Evolutionary conservation across 108 stramenopile species (phyloP).

Genomic region (Ochromonas danica): DNA sequence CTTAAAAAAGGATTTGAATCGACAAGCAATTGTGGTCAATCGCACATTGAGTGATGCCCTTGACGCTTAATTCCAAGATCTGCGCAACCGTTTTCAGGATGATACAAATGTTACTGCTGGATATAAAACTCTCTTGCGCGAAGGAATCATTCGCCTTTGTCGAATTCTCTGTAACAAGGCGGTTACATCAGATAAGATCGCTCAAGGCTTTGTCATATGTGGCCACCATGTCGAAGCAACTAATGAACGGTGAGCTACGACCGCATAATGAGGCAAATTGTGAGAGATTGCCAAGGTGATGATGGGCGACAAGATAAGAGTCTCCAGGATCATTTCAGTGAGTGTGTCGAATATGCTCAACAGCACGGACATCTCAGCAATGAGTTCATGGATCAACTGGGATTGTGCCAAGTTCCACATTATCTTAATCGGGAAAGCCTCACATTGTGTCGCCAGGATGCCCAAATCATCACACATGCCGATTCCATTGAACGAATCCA

Average conservation of each 20-base stretch:
- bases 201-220: neutral
- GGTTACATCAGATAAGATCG: neutral
- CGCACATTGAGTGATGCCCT: neutral
- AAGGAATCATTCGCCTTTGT: neutral
- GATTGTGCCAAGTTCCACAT: neutral
- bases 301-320: neutral
- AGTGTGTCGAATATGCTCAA: neutral
- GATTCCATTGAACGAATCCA: neutral
- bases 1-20: neutral
- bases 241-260: neutral
- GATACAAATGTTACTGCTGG: neutral
- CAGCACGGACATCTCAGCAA: neutral
- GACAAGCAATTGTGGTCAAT: neutral
- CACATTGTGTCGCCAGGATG: neutral
- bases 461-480: neutral
- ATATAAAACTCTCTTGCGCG: neutral
- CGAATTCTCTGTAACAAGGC: neutral
- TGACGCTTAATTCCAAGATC: neutral
- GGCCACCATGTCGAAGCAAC: neutral
- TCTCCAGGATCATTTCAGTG: slow-evolving; percentile 9
- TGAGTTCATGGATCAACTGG: neutral
- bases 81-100: neutral
- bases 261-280: neutral
- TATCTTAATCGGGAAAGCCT: neutral
- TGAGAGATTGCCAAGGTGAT: neutral